Base-by-base conservation (phyloP, 371 early-diverging fungal species). In the Choanephora cucurbitarum region DNA sequence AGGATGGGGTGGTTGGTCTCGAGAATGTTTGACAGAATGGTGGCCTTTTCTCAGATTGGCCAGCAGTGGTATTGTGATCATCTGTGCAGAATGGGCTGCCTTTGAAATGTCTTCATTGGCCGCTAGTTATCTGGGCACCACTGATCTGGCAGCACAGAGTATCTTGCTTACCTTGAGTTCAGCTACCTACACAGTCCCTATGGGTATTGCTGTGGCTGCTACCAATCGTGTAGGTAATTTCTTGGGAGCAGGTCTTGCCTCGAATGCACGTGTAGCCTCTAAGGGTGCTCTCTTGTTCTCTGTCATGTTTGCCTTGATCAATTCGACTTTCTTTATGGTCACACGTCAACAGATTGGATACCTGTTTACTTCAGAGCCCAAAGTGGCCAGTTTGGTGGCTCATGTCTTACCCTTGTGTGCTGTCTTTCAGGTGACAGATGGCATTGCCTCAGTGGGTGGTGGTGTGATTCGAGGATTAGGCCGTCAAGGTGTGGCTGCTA, bases 1-100 rank as follows among this genome's bases (percentile, higher is more conserved):
- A 23, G 81, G 83, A 3, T 96, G 94, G 93, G 92, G 91, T 22
- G 95, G 94, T 8, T 94, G 93, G 91, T 83, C 88, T 6, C 68
- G 80, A 17, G 86, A 85, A 45, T 82, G 87, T 8, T 65, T 93
- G 22, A 66, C 67, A 41, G 78, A 75, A 5, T 86, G 84, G 84
- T 75, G 80, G 58, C 79, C 82, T 19, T 92, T 88, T 64, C 51
- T 90, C 49, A 79, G 78, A 45, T 73, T 94, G 34, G 94, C 90
- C 0, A 47, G 88, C 8, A 88, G 90, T 17, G 86, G 89, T 9
- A 80, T 88, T 24, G 52, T 86, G 17, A 88, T 89, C 84, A 70
- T 85, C 5, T 89, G 88, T 66, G 85, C 86, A 6, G 91, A 90
- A 67, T 87, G 89, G 89, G 86, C 86, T 81, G 73, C 77, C 1